Evolutionary conservation across 2,329 filamentous ascomycete genomes (phyloP), one percentile per base, ranked within the genome.

Genomic region (Zymoseptoria tritici): DNA sequence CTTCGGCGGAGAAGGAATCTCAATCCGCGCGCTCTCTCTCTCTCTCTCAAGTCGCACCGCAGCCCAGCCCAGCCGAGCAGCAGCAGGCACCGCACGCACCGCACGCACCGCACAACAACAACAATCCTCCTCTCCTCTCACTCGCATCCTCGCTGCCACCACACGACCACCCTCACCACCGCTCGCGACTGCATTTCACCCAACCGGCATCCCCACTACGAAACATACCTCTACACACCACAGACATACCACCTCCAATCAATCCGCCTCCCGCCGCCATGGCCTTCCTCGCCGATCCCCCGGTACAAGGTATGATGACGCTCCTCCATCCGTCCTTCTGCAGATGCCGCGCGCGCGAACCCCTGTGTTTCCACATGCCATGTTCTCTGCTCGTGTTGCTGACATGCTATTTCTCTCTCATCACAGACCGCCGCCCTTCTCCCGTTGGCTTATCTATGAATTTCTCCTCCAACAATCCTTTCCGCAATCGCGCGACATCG

Each of bases 381-480:
- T 53, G 52, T 52, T 52, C 50, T 52, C 57, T 21, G 55, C 52
- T 57, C 51, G 52, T 42, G 57, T 57, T 36, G 54, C 60, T 60
- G 54, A 61, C 51, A 57, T 52, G 42, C 31, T 29, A 24, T 22
- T 49, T 26, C 21, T 31, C 21, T 31, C 36, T 29, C 65, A 29
- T 29, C 26, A 29, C 70, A 76, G 76, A 77, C 60, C 74, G 75
- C 58, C 74, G 75, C 67, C 80, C 77, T 65, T 81, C 82, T 67
- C 74, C 81, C 46, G 57, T 52, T 65, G 80, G 80, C 66, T 78
- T 87, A 71, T 78, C 82, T 57, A 29, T 88, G 73, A 87, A 85
- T 75, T 83, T 91, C 59, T 76, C 77, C 70, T 86, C 86, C 74
- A 91, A 91, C 81, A 92, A 92, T 73, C 89, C 89, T 63, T 92